Evolutionary conservation across 176 grass and related monocot species (phyloP), one percentile per base, ranked within the genome.

Genomic region (Triticum monococcum): DNA sequence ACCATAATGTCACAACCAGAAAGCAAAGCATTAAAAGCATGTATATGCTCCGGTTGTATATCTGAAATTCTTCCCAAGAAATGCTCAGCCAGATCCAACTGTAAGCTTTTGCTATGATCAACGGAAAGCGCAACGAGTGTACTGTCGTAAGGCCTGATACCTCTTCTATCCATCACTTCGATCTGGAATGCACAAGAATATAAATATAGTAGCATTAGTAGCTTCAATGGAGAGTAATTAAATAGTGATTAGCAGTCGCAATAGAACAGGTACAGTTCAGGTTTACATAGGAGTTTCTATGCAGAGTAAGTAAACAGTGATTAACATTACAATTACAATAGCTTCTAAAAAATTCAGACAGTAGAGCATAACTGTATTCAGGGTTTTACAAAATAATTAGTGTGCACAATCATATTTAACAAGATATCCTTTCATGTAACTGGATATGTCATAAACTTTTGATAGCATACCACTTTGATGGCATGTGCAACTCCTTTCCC

Each of bases 21-120:
- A 86, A 98, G 84, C 73, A 98, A 89, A 84, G 84, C 59, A 35
- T 98, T 92, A 82, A 89, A 89, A 46, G 79, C 63, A 89, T 18
- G 70, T 37, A 84, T 88, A 62, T 92, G 71, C 69, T 95, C 90
- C 7, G 38, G 88, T 91, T 67, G 81, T 31, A 83, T 79, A 71
- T 89, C 41, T 78, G 90, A 95, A 78, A 95, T 89, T 86, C 80
- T 94, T 83, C 81, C 86, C 84, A 95, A 37, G 64, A 92, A 86
- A 13, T 46, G 37, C 79, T 98, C 96, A 75, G 96, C 93, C 77
- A 94, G 86, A 90, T 91, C 86, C 78, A 98, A 88, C 9, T 95
- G 80, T 43, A 91, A 89, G 50, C 37, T 81, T 88, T 86, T 84
- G 89, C 93, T 98, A 68, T 88, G 36, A 87, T 69, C 88, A 79